Percentiles rank a stretch among this genome's conserved stretches.
Conservation (phyloP, 2,329 filamentous ascomycete genomes). For the Monosporascus ibericus region DNA sequence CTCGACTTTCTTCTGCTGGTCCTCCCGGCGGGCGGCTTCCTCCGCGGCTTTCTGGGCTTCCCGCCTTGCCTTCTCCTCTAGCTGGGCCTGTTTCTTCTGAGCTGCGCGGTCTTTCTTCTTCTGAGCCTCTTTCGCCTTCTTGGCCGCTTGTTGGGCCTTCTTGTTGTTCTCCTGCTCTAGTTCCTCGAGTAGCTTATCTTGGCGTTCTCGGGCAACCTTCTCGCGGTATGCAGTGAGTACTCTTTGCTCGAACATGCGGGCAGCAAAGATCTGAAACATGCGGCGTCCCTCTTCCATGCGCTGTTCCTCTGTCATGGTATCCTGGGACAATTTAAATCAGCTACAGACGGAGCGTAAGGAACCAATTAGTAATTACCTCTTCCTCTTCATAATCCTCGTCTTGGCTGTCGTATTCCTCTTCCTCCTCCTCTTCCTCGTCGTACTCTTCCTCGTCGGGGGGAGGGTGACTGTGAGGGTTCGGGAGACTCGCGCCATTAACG, state of each 20-base stretch:
- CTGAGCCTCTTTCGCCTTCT: constrained; percentile 89
- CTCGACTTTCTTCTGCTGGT: constrained; percentile 72
- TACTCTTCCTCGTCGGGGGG: constrained; percentile 72
- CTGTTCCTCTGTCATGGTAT: constrained; percentile 95
- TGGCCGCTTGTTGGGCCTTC: constrained; percentile 75
- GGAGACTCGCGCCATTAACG: constrained; percentile 53
- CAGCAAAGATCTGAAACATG: constrained; percentile 99
- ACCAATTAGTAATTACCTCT: constrained; percentile 46
- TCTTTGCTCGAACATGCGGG: constrained; percentile 97
- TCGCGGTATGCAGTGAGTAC: constrained; percentile 96
- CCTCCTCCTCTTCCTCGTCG: constrained; percentile 57
- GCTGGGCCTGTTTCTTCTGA: constrained; percentile 78
- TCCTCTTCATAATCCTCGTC: constrained; percentile 72
- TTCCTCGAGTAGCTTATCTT: constrained; percentile 85
- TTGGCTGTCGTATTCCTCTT: constrained; percentile 57
- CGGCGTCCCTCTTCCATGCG: constrained; percentile 96
- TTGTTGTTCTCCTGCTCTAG: constrained; percentile 77
- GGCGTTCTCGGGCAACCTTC: constrained; percentile 89
- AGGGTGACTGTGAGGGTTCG: constrained; percentile 61
- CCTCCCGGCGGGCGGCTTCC: constrained; percentile 68
- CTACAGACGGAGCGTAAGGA: constrained; percentile 3
- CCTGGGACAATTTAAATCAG: constrained; percentile 53
- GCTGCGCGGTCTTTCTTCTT: constrained; percentile 93
- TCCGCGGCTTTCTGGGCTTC: constrained; percentile 88
- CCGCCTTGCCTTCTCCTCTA: constrained; percentile 83